Evolutionary conservation across 768 basidiomycete genomes (phyloP).

Genomic region (Mycena crocata): DNA sequence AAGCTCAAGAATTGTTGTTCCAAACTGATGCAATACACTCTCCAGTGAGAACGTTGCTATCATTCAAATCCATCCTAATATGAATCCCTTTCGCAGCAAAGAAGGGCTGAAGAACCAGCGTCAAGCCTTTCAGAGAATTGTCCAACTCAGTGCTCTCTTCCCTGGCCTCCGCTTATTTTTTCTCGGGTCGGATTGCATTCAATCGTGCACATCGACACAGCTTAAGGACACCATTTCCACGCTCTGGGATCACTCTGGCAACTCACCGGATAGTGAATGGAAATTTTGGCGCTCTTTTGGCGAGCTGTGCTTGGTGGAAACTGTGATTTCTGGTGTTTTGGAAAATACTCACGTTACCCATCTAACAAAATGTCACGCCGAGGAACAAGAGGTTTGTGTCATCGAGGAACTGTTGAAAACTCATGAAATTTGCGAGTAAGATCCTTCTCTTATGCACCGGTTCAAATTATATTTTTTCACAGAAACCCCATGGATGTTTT

Average conservation of each 20-base stretch:
- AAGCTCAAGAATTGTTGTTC: not conserved
- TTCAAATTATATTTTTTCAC: not conserved
- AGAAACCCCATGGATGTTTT: not conserved
- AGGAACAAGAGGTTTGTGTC: not conserved
- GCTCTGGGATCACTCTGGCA: not conserved
- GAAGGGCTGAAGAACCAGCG: not conserved
- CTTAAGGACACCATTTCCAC: not conserved
- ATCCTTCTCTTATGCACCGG: not conserved
- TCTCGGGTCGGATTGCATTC: not conserved
- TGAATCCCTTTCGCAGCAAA: no score
- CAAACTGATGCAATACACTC: slow-evolving; percentile 8
- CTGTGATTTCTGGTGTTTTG: not conserved
- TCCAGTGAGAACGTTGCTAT: slow-evolving; percentile 1
- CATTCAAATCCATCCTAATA: no score
- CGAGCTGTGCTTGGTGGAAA: not conserved
- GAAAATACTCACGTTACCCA: not conserved
- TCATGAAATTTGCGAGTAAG: not conserved
- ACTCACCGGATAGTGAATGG: not conserved
- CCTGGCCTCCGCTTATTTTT: not conserved
- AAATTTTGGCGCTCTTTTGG: not conserved
- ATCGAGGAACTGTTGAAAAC: not conserved
- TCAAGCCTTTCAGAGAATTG: not conserved
- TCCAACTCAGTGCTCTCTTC: not conserved
- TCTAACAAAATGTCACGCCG: not conserved
- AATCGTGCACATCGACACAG: not conserved